These are phyloP conservation scores for Pyrenopolyporus hunteri DNA, from an alignment of 495 filamentous ascomycete genomes.

Conservation along the genomic window DNA sequence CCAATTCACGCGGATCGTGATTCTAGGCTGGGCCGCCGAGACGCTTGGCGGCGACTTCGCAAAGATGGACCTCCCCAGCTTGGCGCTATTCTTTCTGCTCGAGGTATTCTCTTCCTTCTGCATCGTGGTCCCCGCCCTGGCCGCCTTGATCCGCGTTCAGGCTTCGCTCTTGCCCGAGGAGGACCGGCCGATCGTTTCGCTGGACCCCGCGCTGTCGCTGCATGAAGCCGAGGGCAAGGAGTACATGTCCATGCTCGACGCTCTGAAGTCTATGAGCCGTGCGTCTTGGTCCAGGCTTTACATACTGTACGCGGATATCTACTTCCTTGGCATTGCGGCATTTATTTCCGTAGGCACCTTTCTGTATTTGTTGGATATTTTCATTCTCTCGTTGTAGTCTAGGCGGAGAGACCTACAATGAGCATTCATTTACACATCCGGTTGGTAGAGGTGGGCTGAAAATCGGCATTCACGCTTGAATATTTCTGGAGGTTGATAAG, in stretches of 20 bases:
- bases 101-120: neutral
- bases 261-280: constrained; percentile 68
- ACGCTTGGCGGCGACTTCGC: neutral
- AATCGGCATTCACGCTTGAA: no score
- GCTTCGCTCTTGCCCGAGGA: constrained; percentile 39
- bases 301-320: constrained; percentile 62
- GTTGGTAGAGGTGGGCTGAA: no score
- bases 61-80: neutral
- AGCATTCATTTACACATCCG: no score
- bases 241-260: constrained; percentile 63
- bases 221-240: constrained; percentile 51
- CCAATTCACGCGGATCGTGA: neutral
- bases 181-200: constrained; percentile 24
- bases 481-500: no score
- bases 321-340: neutral
- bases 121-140: constrained; percentile 16
- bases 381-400: no score
- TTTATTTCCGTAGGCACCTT: neutral
- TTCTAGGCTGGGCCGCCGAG: neutral
- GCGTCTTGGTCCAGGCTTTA: constrained; percentile 60
- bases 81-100: neutral
- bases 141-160: constrained; percentile 29
- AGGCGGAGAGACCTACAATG: no score
- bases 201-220: constrained; percentile 27
- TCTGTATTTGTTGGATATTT: neutral